Evolutionary conservation across 2,329 filamentous ascomycete genomes (phyloP), one percentile per base, ranked within the genome.

Genomic region (Botryotinia narcissicola): DNA sequence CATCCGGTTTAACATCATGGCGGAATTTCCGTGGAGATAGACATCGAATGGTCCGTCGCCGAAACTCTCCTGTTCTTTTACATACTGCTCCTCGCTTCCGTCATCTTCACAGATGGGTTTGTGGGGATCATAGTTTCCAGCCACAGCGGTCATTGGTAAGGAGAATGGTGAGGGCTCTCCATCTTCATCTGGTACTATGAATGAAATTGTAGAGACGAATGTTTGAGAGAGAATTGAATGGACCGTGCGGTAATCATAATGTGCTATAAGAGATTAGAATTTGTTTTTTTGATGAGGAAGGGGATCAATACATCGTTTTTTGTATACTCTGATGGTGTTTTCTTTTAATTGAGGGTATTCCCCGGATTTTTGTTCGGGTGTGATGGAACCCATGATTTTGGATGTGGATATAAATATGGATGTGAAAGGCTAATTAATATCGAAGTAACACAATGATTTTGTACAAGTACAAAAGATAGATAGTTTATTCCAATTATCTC

Each of bases 181-280:
- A 40, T 64, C 42, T 64, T 72, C 70, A 44, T 72, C 42, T 1
- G 42, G 40, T 6, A 64, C 46, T 20, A 64, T 44, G 60, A 72
- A 64, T 78, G 83, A 85, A 40, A 87, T 88, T 60, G 86, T 86
- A 22, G 78, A 82, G 51, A 79, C 79, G 0, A 75, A 80, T 60
- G 82, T 82, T 3, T 77, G 78, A 16, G 76, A 78, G 16, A 82
- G 46, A 14, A 68, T 68, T 29, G 29, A 51, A 22, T 68, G 29
- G 20, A 68, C 32, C 10, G 46, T 68, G 14, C 9, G 35, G 25
- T 68, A 68, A 37, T 68, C 64, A 37, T 68, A 68, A 12, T 68
- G 46, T n/a, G 66, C 44, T 51, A 2, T 60, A 32, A 12, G 20
- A 2, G 57, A 22, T 60, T 10, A 60, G 18, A 20, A 32, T 35